Evolutionary conservation across 2,329 filamentous ascomycete genomes (phyloP).

Genomic region (Penicillium concentricum): DNA sequence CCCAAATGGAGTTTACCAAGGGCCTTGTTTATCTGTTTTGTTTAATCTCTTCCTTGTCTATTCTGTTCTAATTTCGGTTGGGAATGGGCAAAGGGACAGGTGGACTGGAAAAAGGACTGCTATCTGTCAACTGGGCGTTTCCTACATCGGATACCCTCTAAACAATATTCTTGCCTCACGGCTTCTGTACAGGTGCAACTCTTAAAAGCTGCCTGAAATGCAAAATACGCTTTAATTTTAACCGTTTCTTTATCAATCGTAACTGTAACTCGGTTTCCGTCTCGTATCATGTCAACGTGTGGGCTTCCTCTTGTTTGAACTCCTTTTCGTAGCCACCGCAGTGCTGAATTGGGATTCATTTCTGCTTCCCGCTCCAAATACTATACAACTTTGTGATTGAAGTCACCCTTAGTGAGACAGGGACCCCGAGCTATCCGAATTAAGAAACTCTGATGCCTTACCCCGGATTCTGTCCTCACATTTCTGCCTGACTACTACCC

Average conservation of each 20-base stretch:
- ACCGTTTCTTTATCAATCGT: neutral
- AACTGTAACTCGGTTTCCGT: neutral
- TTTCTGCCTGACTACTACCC: neutral
- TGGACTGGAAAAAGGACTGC: conserved; percentile 4
- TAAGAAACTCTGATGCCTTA: neutral
- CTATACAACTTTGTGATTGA: neutral
- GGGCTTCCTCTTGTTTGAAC: neutral
- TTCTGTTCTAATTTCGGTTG: conserved; percentile 1
- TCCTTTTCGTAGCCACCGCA: neutral
- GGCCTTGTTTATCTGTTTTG: conserved; percentile 7
- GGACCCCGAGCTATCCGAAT: neutral
- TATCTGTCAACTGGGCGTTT: conserved; percentile 8
- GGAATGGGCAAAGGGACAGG: neutral
- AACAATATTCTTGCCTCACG: conserved; percentile 14
- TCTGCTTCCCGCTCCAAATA: neutral
- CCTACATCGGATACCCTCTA: conserved; percentile 1
- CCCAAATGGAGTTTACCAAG: conserved; percentile 20
- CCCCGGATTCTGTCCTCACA: neutral
- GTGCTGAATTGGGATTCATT: neutral
- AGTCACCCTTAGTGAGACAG: neutral
- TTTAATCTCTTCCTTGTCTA: conserved; percentile 13
- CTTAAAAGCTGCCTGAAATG: conserved; percentile 17
- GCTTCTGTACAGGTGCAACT: conserved; percentile 22
- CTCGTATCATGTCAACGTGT: neutral
- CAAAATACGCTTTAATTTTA: conserved; percentile 15